Evolutionary conservation across 768 basidiomycete genomes (phyloP).

Genomic region (Rhodotorula kratochvilovae): DNA sequence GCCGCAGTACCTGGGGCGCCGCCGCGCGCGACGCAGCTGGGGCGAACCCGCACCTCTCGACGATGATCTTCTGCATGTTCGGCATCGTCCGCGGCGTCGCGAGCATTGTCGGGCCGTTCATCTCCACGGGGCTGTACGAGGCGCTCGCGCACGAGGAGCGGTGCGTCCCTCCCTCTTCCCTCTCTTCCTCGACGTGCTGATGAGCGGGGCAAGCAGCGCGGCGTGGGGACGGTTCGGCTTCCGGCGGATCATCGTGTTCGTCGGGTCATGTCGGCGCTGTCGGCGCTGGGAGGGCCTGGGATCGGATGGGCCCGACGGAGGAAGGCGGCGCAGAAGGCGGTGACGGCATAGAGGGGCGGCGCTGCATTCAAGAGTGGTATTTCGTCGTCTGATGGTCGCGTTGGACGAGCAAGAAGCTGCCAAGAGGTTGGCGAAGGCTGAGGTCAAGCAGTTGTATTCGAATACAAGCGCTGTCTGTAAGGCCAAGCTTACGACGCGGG

Average conservation of each 20-base stretch:
- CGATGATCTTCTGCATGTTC: conserved; percentile 19
- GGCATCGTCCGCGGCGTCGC: conserved; percentile 27
- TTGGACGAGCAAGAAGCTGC: no score
- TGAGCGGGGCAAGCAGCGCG: not conserved
- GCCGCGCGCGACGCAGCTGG: conserved; percentile 11
- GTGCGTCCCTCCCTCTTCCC: conserved; percentile 5
- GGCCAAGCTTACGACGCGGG: no score
- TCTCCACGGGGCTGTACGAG: conserved; percentile 22
- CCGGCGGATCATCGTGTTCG: conserved; percentile 22
- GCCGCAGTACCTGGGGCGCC: conserved; percentile 11
- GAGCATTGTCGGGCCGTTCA: conserved; percentile 16
- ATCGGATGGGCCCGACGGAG: not conserved
- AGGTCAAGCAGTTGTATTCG: no score
- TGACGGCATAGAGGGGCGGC: no score
- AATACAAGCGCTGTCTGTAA: no score
- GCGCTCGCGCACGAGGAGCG: not conserved
- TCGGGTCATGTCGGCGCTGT: conserved; percentile 13
- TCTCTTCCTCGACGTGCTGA: not conserved
- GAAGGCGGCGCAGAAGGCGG: not conserved
- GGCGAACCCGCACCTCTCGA: conserved; percentile 22
- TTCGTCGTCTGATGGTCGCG: not conserved
- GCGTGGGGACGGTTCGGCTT: conserved; percentile 19
- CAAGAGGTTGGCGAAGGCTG: no score
- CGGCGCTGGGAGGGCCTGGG: conserved; percentile 7
- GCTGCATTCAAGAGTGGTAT: not conserved